Evolutionary conservation across 495 filamentous ascomycete genomes (phyloP), one percentile per base, ranked within the genome.

Genomic region (Durotheca rogersii): DNA sequence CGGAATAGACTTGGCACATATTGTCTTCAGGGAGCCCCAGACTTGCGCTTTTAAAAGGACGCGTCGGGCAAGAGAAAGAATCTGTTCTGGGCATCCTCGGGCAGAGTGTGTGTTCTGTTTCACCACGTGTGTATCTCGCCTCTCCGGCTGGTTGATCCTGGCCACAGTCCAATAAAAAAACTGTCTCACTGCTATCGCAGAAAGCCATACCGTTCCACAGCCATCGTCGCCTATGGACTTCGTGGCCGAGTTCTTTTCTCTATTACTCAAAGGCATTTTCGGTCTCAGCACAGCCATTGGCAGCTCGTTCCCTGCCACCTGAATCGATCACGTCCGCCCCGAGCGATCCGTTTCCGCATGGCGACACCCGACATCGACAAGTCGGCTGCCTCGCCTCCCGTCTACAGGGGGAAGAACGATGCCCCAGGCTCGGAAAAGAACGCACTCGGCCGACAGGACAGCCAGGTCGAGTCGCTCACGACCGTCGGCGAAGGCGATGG

Each of bases 161-260:
- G 25, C 45, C 42, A 43, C 21, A 38, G 30, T 33, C 42, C 47
- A 42, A 4, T 3, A 18, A 20, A 41, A 17, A 21, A 20, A 39
- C 25, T 40, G 25, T 44, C 29, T 47, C n/a, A n/a, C n/a, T 48
- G 38, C 32, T 41, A 14, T 35, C 6, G 38, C 47, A 34, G 37
- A 3, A 23, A 20, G 18, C 35, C 16, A 46, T 7, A 29, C 38
- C 36, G 15, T 21, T 50, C 37, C 17, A 27, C 6, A 40, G 17
- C 15, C 15, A 29, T 29, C 38, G 44, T 33, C 42, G 20, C 41
- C 35, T 47, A 74, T 72, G 70, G 56, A 49, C 33, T 74, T 72
- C 55, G 62, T 64, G 14, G 57, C 65, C 48, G 64, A 72, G 35
- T 74, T 74, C 54, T 74, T 72, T 47, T 70, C 61, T 34, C 68